These are phyloP conservation scores for Punica granatum DNA, from an alignment of 345 rosid species.

Conservation along the genomic window DNA sequence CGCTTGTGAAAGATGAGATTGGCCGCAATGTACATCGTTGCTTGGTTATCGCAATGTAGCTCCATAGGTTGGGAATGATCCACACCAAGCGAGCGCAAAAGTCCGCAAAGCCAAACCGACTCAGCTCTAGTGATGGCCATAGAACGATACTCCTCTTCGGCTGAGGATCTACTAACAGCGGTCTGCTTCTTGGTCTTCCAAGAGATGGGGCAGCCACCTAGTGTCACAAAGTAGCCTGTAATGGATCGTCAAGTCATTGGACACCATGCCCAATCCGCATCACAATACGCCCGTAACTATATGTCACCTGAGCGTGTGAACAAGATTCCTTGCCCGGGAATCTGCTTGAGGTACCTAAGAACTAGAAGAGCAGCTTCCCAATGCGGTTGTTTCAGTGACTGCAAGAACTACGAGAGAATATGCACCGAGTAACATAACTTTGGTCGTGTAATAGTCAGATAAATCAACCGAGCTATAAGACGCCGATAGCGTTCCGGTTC, in stretches of 20 bases:
- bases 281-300: neutral
- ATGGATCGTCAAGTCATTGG: neutral
- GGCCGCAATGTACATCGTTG: neutral
- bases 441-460: neutral
- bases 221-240: neutral
- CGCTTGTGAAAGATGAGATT: neutral
- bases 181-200: slow-evolving; percentile 2
- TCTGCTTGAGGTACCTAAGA: neutral
- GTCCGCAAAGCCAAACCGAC: neutral
- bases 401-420: neutral
- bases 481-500: neutral
- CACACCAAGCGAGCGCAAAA: neutral
- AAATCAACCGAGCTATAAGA: neutral
- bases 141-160: neutral
- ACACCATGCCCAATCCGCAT: neutral
- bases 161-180: neutral
- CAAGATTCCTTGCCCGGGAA: neutral
- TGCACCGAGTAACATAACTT: neutral
- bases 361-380: neutral
- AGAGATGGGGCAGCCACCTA: neutral
- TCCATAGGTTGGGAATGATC: neutral
- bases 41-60: neutral
- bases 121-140: neutral
- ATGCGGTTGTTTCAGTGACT: neutral
- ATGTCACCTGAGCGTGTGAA: neutral